phyloP scores from a whole-genome alignment of 208 protist genomes.

The Naegleria lovaniensis region DNA sequence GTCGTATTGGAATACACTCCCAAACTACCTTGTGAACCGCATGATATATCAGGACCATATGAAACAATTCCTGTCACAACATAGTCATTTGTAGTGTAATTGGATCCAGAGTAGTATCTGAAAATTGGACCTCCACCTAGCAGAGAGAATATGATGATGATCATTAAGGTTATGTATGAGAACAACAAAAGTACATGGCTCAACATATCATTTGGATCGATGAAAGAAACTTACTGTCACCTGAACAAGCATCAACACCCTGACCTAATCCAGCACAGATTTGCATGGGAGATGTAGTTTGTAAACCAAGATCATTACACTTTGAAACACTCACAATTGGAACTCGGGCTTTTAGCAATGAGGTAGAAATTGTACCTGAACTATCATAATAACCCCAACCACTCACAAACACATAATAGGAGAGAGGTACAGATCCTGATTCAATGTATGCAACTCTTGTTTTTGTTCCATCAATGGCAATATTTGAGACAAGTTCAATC shows the following conservation, averaged over 20 bases:
- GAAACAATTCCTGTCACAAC: not conserved
- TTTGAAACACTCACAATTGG: not conserved
- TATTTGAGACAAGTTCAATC: not conserved
- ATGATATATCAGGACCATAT: not conserved
- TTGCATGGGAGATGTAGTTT: not conserved
- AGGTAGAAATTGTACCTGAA: not conserved
- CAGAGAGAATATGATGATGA: not conserved
- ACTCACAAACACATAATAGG: not conserved
- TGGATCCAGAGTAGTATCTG: not conserved
- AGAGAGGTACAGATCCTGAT: not conserved
- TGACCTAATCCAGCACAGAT: not conserved
- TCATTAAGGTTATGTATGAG: not conserved
- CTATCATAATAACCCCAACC: not conserved
- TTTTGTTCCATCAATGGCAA: not conserved
- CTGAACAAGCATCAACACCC: not conserved
- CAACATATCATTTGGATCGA: too few relatives aligned
- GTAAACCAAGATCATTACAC: not conserved
- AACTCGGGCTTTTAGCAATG: not conserved
- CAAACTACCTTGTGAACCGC: not conserved
- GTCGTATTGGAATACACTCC: not conserved
- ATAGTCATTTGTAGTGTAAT: not conserved
- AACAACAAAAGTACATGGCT: not conserved
- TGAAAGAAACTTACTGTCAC: too few relatives aligned
- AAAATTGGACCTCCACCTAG: not conserved
- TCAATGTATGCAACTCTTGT: not conserved